These are phyloP conservation scores for Wickerhamiella nectarea DNA, from an alignment of 805 yeast species.

Conservation along the genomic window DNA sequence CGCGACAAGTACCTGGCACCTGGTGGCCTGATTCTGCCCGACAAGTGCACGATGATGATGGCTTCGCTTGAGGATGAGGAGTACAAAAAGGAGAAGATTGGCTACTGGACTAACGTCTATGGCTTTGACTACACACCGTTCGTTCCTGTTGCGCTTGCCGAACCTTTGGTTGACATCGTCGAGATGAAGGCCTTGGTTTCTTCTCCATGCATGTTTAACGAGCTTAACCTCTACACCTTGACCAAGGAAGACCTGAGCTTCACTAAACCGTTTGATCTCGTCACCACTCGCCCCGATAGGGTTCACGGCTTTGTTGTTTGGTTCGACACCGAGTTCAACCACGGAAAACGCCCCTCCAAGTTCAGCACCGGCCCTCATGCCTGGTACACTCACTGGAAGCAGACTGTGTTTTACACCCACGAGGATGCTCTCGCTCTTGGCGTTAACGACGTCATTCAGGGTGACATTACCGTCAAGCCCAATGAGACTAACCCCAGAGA, in stretches of 20 bases:
- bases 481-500: conserved; percentile 74
- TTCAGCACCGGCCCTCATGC: conserved; percentile 94
- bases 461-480: conserved; percentile 64
- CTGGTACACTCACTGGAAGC: conserved; percentile 97
- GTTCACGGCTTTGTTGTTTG: conserved; percentile 85
- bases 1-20: conserved; percentile 68
- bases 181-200: conserved; percentile 65
- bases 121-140: conserved; percentile 95
- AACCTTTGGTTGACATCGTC: conserved; percentile 94
- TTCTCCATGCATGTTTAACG: conserved; percentile 54
- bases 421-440: conserved; percentile 58
- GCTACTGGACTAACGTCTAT: conserved; percentile 92
- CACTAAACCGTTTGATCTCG: conserved; percentile 50
- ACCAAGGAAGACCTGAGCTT: conserved; percentile 71
- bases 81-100: conserved; percentile 80
- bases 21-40: conserved; percentile 91
- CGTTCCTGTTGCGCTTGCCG: conserved; percentile 70
- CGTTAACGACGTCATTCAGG: conserved; percentile 61
- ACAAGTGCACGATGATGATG: conserved; percentile 74
- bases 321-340: conserved; percentile 83
- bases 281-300: conserved; percentile 63
- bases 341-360: conserved; percentile 34
- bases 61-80: conserved; percentile 91
- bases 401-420: conserved; percentile 81
- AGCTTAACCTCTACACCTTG: conserved; percentile 82